Conservation (phyloP, 2,329 filamentous ascomycete genomes). For the Tricladium varicosporioides region DNA sequence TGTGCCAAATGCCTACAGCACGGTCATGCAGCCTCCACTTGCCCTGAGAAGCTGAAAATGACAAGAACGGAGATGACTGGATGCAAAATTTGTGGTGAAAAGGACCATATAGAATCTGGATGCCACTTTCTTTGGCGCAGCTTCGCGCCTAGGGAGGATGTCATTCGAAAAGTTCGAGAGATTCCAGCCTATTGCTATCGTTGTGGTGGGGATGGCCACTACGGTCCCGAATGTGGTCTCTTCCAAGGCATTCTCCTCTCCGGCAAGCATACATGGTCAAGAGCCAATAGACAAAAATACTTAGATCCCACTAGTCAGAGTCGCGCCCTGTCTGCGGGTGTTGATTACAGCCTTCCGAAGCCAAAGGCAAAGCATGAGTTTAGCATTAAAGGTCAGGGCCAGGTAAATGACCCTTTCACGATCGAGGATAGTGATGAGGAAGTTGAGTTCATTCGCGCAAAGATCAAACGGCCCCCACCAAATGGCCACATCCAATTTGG, state of each 20-base stretch:
- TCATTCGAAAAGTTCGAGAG: constrained; percentile 46
- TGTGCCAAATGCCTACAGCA: constrained; percentile 61
- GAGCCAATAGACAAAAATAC: constrained; percentile 47
- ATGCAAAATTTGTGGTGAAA: constrained; percentile 59
- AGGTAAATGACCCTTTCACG: constrained; percentile 28
- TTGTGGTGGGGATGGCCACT: constrained; percentile 56
- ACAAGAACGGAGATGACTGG: constrained; percentile 52
- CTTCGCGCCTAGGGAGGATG: constrained; percentile 43
- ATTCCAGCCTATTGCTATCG: constrained; percentile 54
- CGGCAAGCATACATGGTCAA: constrained; percentile 51
- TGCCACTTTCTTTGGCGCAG: constrained; percentile 63
- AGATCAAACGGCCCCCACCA: constrained; percentile 16
- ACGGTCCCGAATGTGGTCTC: constrained; percentile 52
- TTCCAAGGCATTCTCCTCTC: constrained; percentile 19
- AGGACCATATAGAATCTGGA: constrained; percentile 55
- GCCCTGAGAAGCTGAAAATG: constrained; percentile 53
- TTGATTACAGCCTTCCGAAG: constrained; percentile 27
- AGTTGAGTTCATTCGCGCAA: constrained; percentile 30
- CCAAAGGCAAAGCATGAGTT: constrained; percentile 20
- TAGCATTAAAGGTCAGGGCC: constrained; percentile 31
- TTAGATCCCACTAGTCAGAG: constrained; percentile 44
- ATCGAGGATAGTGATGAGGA: constrained; percentile 32
- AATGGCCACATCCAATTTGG: constrained; percentile 22
- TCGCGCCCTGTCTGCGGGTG: constrained; percentile 28
- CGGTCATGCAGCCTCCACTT: constrained; percentile 54